Percentiles rank a stretch among this genome's conserved stretches.
phyloP scores from a whole-genome alignment of 306 rosid genomes.

The Pyrus betulifolia region DNA sequence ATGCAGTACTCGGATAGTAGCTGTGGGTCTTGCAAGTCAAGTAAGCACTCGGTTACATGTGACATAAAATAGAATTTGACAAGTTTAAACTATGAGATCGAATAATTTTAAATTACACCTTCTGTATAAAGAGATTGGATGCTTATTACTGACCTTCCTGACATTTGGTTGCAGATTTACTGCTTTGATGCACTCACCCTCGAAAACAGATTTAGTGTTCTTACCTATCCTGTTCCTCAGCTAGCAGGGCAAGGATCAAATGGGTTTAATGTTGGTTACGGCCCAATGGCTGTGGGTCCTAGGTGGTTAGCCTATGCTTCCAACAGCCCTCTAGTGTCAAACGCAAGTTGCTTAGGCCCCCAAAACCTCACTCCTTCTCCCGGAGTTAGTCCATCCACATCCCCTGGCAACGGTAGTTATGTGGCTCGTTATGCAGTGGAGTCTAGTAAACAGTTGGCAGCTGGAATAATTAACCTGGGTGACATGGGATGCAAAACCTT shows the following conservation, averaged over 20 bases:
- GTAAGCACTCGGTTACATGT: constrained; percentile 37
- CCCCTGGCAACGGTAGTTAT: constrained; percentile 56
- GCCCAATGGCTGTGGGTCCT: constrained; percentile 94
- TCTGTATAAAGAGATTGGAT: not conserved
- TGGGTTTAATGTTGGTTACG: constrained; percentile 78
- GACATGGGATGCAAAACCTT: constrained; percentile 40
- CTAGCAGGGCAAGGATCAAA: constrained; percentile 55
- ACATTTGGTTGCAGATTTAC: constrained; percentile 64
- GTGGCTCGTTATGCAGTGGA: constrained; percentile 89
- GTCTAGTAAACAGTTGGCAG: constrained; percentile 74
- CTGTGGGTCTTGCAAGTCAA: constrained; percentile 83
- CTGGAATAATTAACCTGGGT: constrained; percentile 55
- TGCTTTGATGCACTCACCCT: constrained; percentile 80
- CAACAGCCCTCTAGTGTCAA: constrained; percentile 54
- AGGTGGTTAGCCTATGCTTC: constrained; percentile 96
- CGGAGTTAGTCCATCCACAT: constrained; percentile 68
- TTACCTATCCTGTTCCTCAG: constrained; percentile 81
- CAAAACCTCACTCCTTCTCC: constrained; percentile 57
- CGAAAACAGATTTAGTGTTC: constrained; percentile 71
- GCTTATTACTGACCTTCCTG: constrained; percentile 7
- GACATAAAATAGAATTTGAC: not conserved
- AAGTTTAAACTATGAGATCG: not conserved
- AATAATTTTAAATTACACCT: not conserved
- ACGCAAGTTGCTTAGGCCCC: constrained; percentile 63
- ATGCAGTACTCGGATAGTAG: constrained; percentile 78